phyloP scores from a whole-genome alignment of 2,329 filamentous ascomycete genomes.

The Penicillium psychrosexuale region DNA sequence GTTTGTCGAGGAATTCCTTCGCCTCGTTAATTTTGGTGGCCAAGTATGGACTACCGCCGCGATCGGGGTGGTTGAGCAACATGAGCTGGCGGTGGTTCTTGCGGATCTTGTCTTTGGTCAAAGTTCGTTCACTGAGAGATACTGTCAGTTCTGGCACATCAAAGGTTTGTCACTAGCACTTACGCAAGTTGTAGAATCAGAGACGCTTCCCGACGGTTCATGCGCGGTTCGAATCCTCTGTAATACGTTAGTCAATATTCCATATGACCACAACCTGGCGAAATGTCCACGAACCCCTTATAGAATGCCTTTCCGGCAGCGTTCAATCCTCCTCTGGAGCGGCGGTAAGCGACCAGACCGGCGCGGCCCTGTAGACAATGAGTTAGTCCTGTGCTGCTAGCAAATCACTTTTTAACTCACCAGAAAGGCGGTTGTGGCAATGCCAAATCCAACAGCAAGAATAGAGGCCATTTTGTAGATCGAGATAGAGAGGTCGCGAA shows the following conservation, averaged over 20 bases:
- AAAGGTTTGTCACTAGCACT: constrained; percentile 25
- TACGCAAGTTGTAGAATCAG: constrained; percentile 90
- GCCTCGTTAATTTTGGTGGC: constrained; percentile 98
- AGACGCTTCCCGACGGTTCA: constrained; percentile 87
- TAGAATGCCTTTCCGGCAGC: constrained; percentile 89
- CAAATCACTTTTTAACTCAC: constrained; percentile 51
- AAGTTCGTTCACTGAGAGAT: constrained; percentile 68
- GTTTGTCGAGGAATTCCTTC: constrained; percentile 91
- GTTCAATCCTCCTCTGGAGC: constrained; percentile 66
- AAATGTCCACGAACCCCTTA: constrained; percentile 62
- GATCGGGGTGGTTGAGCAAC: constrained; percentile 96
- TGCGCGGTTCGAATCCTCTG: constrained; percentile 85
- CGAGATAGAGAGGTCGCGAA: constrained; percentile 1
- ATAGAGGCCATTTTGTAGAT: constrained; percentile 41
- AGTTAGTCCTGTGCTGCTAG: constrained; percentile 8
- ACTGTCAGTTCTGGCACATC: background rate
- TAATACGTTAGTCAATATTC: constrained; percentile 7
- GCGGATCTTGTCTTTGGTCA: constrained; percentile 90
- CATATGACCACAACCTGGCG: background rate
- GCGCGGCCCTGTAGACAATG: constrained; percentile 69
- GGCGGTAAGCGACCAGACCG: constrained; percentile 81
- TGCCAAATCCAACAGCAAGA: constrained; percentile 45
- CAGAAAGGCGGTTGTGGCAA: constrained; percentile 67
- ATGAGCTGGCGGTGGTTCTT: constrained; percentile 95
- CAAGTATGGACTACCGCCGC: constrained; percentile 91